Evolutionary conservation across 2,329 filamentous ascomycete species (phyloP).

Genomic region (Penicillium freii): DNA sequence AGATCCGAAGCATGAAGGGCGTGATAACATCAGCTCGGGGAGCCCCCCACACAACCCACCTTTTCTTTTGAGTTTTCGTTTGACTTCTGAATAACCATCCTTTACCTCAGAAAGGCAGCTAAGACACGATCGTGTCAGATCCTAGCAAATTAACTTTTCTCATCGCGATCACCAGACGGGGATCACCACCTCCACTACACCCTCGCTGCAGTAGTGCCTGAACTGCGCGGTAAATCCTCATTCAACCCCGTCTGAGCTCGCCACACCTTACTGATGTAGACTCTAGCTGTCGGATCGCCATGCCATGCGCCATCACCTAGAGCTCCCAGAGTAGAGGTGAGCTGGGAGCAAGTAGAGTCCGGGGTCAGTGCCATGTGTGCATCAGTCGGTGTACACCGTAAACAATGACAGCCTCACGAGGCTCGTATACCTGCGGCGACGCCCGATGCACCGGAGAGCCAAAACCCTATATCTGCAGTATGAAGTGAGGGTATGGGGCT

Average conservation of each 20-base stretch:
- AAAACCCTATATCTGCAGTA: not conserved
- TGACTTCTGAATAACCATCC: not conserved
- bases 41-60: not conserved
- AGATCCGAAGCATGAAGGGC: not conserved
- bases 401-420: constrained; percentile 1
- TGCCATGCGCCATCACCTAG: not conserved
- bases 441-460: constrained; percentile 2
- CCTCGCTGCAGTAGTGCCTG: constrained; percentile 10
- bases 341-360: not conserved
- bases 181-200: not conserved
- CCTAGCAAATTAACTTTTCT: not conserved
- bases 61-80: not conserved
- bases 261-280: constrained; percentile 15
- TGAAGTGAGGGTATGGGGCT: not conserved
- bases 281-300: not conserved
- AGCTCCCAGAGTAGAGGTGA: constrained; percentile 1
- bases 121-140: constrained; percentile 14
- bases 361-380: constrained; percentile 22
- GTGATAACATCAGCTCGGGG: not conserved
- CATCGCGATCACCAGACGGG: constrained; percentile 3
- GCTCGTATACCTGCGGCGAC: constrained; percentile 4
- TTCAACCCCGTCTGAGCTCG: constrained; percentile 7
- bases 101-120: not conserved
- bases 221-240: constrained; percentile 18
- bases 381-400: constrained; percentile 21